Conservation (phyloP, 768 basidiomycete species). For the Mycena floridula region DNA sequence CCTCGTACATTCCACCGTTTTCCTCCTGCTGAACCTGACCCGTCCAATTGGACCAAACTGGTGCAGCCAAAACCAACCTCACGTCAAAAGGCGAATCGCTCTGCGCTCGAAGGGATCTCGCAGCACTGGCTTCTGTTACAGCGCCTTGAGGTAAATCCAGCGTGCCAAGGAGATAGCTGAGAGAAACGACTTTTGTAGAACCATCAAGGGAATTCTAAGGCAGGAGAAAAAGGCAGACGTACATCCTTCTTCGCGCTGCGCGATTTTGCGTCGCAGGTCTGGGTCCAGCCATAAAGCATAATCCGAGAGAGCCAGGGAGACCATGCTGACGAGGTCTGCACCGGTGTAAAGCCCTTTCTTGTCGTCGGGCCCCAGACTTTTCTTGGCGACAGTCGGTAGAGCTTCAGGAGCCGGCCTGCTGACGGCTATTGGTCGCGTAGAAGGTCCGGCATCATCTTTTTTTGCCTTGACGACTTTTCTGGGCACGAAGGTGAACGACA, state of each 20-base stretch:
- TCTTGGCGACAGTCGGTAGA: neutral
- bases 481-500: conserved; percentile 42
- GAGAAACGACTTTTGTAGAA: conserved; percentile 45
- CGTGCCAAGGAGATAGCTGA: conserved; percentile 45
- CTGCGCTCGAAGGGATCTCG: conserved; percentile 53
- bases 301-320: conserved; percentile 63
- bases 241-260: conserved; percentile 53
- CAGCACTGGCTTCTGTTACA: conserved; percentile 39
- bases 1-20: conserved; percentile 54
- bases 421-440: neutral
- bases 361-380: neutral
- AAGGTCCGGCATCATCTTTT: no score
- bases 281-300: conserved; percentile 61
- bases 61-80: conserved; percentile 49
- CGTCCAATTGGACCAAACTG: no score
- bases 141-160: no score
- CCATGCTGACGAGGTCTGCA: conserved; percentile 43
- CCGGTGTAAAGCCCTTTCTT: conserved; percentile 10
- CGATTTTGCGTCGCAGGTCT: conserved; percentile 45
- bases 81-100: conserved; percentile 46
- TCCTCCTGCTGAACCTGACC: conserved; percentile 20
- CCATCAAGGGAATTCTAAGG: conserved; percentile 9
- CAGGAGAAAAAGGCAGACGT: conserved; percentile 1
- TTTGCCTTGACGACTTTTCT: conserved; percentile 34
- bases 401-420: neutral